Conservation (phyloP, 2,329 filamentous ascomycete genomes). For the Ophiostoma pallidulum region DNA sequence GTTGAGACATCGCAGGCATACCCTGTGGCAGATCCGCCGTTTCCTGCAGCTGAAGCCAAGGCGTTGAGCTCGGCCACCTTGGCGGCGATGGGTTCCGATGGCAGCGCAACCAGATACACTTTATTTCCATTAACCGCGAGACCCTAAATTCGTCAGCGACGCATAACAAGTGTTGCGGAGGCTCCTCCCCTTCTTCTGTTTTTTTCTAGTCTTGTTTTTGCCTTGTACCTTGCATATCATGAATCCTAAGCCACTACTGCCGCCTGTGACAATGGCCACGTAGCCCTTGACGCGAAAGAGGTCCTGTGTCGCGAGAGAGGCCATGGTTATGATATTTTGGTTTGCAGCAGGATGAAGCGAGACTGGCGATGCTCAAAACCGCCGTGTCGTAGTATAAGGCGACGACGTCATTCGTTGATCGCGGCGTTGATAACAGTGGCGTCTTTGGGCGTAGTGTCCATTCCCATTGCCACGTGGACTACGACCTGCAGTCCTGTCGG, state of each 20-base stretch:
- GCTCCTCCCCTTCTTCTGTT: background rate
- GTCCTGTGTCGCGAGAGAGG: background rate
- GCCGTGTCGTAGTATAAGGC: no score
- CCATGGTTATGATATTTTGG: no score
- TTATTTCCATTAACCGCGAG: slow-evolving; percentile 54
- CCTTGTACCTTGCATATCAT: slow-evolving; percentile 21
- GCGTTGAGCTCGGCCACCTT: slow-evolving; percentile 50
- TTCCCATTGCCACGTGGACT: no score
- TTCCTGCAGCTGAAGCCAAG: slow-evolving; percentile 31
- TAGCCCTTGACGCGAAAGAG: slow-evolving; percentile 20
- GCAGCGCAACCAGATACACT: slow-evolving; percentile 62
- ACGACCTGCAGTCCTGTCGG: no score
- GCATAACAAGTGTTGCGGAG: no score
- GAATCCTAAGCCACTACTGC: slow-evolving; percentile 25
- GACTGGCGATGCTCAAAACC: no score
- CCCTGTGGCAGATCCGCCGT: slow-evolving; percentile 25
- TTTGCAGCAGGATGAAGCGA: no score
- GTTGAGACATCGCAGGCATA: slow-evolving; percentile 49
- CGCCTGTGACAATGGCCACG: slow-evolving; percentile 27
- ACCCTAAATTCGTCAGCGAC: slow-evolving; percentile 29
- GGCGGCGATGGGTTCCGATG: slow-evolving; percentile 51
- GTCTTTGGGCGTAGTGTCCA: no score
- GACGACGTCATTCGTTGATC: no score
- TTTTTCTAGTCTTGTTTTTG: slow-evolving; percentile 13
- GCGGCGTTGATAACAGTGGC: no score